Percentiles rank a stretch among this genome's conserved stretches.
These are phyloP conservation scores for Acer campestre DNA, from an alignment of 345 rosid species.

Conservation along the genomic window DNA sequence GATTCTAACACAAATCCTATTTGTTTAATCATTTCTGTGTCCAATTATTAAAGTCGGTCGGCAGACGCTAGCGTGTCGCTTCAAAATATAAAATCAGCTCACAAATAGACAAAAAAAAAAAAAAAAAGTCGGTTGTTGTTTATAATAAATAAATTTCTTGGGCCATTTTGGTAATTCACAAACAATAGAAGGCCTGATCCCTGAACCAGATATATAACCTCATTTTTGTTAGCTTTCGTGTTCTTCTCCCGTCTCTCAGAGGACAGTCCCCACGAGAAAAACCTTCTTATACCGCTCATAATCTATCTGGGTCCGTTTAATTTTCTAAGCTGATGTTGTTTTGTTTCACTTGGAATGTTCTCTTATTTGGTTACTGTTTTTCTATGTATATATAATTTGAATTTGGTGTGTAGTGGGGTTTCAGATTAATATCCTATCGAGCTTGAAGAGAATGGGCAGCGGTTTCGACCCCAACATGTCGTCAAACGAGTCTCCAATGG, in stretches of 20 bases:
- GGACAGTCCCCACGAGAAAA: background rate
- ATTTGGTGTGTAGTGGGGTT: conserved; percentile 1
- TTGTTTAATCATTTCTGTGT: background rate
- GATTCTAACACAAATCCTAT: too few relatives aligned
- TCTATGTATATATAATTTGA: background rate
- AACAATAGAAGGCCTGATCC: background rate
- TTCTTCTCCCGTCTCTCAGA: background rate
- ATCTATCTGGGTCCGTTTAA: background rate
- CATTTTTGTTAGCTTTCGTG: background rate
- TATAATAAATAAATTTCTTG: background rate
- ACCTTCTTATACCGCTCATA: background rate
- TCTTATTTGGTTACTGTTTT: background rate
- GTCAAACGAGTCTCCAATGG: background rate
- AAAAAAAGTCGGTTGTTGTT: too few relatives aligned
- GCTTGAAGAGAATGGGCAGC: conserved; percentile 17
- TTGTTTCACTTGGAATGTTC: background rate
- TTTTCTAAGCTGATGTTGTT: background rate
- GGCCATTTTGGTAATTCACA: background rate
- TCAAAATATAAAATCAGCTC: too few relatives aligned
- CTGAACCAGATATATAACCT: background rate
- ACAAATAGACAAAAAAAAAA: too few relatives aligned
- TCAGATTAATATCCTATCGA: conserved; percentile 12
- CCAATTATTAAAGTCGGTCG: background rate
- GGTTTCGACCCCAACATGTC: conserved; percentile 11
- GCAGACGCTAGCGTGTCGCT: conserved; percentile 15